phyloP scores from a whole-genome alignment of 1,139 yeast species.

The Torulaspora pretoriensis region DNA sequence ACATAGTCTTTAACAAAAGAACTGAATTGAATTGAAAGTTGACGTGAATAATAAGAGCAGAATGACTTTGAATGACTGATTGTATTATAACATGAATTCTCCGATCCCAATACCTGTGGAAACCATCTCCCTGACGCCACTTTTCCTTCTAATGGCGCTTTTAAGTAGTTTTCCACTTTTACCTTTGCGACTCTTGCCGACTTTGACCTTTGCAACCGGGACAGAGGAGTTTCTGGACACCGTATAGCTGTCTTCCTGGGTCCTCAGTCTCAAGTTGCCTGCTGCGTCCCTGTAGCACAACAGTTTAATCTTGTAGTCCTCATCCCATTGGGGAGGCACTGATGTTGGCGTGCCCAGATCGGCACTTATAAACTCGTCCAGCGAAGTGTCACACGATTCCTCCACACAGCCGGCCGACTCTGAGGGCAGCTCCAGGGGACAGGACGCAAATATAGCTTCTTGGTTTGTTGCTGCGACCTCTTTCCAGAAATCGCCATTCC shows the following conservation, averaged over 20 bases:
- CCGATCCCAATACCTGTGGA: conserved; percentile 34
- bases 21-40: conserved; percentile 4
- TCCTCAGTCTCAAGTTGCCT: conserved; percentile 32
- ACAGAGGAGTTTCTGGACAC: conserved; percentile 1
- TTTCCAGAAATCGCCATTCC: conserved; percentile 34
- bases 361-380: conserved; percentile 13
- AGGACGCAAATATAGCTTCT: conserved; percentile 19
- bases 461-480: conserved; percentile 27
- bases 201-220: neutral
- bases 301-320: conserved; percentile 23
- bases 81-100: conserved; percentile 33
- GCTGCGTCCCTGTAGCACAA: conserved; percentile 31
- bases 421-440: neutral
- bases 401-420: conserved; percentile 2
- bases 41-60: conserved; percentile 10
- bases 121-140: conserved; percentile 35
- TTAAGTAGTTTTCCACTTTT: conserved; percentile 22
- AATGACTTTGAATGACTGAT: conserved; percentile 4
- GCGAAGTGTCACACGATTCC: conserved; percentile 7
- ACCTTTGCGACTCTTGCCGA: conserved; percentile 11
- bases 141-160: conserved; percentile 32
- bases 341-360: conserved; percentile 23
- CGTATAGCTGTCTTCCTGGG: conserved; percentile 15
- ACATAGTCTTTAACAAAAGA: conserved; percentile 4
- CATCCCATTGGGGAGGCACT: conserved; percentile 11